Evolutionary conservation across 148 eudicot genomes (phyloP), one percentile per base, ranked within the genome.

Genomic region (Rhododendron vialii): DNA sequence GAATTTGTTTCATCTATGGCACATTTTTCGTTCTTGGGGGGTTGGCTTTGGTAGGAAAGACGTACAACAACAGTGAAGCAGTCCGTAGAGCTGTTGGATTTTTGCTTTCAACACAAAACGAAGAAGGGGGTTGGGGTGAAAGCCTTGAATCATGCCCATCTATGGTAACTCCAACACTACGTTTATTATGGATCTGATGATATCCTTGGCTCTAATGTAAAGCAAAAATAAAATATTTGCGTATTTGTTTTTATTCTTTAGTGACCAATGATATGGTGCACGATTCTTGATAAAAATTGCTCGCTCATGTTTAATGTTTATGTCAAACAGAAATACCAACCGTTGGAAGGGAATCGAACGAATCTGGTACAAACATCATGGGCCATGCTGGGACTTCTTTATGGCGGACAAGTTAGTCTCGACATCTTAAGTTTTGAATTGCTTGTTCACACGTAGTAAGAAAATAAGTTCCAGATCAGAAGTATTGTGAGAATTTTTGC

Each of bases 121-220:
- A 88, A 67, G 93, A 92, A 24, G 93, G 93, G 57, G 93, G 93
- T 61, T 92, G 93, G 93, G 93, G 93, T 69, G 93, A 91, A 83
- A 85, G 91, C 76, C 85, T 83, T 41, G 86, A 89, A 73, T 91
- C 93, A 13, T 91, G 91, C 86, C 93, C 93, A 5, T 85, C 86
- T 38, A 85, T 87, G 90, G 91, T 91, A 81, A 59, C 7, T 67
- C 45, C 47, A 22, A 41, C 28, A n/a, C 22, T 41, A 41, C 6
- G 15, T 50, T 50, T 6, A 1, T 47, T 47, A 50, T 50, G 55
- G 15, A 50, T 82, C 28, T 20, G 17, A 45, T 28, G n/a, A 65
- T 65, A 65, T 65, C 7, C 53, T 65, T 63, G 50, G 12, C 38
- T 1, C 1, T 26, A 88, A 88, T 36, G 38, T 36, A 67, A 92